A percentile compares a stretch with the other conserved stretches of the same genome.
Conservation (phyloP, 2,329 filamentous ascomycete genomes). For the Sporothrix luriei region DNA sequence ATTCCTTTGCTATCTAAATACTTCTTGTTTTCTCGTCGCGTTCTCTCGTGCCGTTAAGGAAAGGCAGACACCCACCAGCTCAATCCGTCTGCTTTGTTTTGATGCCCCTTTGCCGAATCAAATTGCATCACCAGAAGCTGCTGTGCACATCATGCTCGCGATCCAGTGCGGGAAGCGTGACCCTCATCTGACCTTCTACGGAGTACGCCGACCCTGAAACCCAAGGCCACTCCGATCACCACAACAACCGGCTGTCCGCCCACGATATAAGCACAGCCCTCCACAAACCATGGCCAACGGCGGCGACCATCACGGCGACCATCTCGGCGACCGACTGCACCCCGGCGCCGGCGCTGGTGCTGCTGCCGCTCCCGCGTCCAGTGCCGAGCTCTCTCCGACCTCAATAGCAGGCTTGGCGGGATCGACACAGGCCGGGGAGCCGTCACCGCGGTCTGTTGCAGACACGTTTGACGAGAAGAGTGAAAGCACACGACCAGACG, state of each 20-base stretch:
- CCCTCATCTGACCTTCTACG: background rate
- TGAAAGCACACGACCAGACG: background rate
- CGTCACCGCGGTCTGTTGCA: background rate
- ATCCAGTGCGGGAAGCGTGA: background rate
- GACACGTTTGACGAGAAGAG: constrained; percentile 16
- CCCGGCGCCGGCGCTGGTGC: background rate
- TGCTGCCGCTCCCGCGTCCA: background rate
- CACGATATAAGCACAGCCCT: background rate
- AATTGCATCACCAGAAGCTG: background rate
- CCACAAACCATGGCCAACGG: constrained; percentile 20
- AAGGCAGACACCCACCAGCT: background rate
- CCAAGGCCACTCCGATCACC: background rate
- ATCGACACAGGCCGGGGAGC: constrained; percentile 21
- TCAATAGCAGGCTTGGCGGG: constrained; percentile 9
- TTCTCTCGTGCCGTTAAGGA: background rate
- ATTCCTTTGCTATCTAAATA: too few relatives aligned
- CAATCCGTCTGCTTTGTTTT: background rate
- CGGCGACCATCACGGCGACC: constrained; percentile 1
- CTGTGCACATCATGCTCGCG: background rate
- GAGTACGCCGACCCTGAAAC: background rate
- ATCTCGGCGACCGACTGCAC: constrained; percentile 6
- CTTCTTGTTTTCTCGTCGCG: background rate
- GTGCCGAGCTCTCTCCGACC: constrained; percentile 5
- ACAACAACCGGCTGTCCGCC: too few relatives aligned
- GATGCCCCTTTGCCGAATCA: background rate